Base-by-base conservation (phyloP, 2,329 filamentous ascomycete genomes). In the Aulographum hederae region DNA sequence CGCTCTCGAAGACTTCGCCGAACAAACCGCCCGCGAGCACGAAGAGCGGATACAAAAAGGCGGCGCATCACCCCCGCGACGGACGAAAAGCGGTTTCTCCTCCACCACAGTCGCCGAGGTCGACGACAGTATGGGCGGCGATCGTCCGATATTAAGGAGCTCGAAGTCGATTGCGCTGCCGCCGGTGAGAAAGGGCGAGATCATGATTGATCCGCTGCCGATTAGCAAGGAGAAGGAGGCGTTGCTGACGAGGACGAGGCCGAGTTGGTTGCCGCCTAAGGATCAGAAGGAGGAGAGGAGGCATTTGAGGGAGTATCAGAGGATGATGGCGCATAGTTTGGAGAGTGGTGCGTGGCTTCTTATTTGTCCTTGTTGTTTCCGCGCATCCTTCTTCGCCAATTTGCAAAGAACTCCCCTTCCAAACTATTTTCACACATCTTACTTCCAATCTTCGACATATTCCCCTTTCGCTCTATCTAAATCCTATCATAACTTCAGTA, bases 271-370 rank as follows among this genome's bases (percentile, higher is more conserved):
- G 2, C 80, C 81, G 1, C 80, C 80, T 1, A 89, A 89, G 54
- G 74, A 89, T 41, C 85, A 82, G 2, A 78, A 78, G 33, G 89
- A 98, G 52, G 89, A 98, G 57, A 79, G 71, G 49, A 76, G 75
- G 41, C 89, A 98, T 52, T 50, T 98, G 41, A 84, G 70, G 45
- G 73, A 89, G 48, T 89, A 85, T 47, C 75, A 85, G 53, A 73
- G 67, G 50, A 85, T 89, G 77, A 80, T 86, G 75, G 44, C 68
- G 57, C 39, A 63, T 28, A 64, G 69, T 18, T 58, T 65, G 26
- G 69, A 73, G 53, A 16, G 8, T 17, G 27, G 27, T 28, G 15
- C 16, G 27, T 28, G 8, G 58, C 63, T 34, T 62, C 64, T 64
- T 50, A 42, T 59, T 46, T 29, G n/a, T n/a, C n/a, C n/a, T 16